Evolutionary conservation across 1,284 basidiomycete genomes (phyloP).

Genomic region (Golubevia pallescens): DNA sequence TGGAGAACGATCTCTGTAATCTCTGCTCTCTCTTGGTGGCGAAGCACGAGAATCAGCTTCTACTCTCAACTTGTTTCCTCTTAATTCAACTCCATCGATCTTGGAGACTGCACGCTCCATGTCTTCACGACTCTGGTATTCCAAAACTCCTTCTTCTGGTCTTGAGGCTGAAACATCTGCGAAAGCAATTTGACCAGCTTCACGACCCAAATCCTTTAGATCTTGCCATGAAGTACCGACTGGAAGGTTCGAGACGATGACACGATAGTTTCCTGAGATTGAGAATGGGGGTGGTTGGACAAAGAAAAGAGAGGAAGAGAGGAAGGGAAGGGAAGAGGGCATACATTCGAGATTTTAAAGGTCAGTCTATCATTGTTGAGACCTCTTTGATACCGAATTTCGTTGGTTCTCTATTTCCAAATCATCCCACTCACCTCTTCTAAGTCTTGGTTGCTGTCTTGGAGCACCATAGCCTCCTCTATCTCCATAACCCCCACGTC

Average conservation of each 20-base stretch:
- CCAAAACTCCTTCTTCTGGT: conserved; percentile 58
- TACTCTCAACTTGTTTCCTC: conserved; percentile 54
- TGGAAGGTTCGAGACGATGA: conserved; percentile 72
- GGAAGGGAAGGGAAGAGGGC: neutral
- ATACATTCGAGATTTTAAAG: neutral
- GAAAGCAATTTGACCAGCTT: conserved; percentile 71
- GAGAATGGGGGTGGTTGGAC: too few relatives aligned
- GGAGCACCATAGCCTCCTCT: conserved; percentile 3
- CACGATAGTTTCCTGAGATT: conserved; percentile 29
- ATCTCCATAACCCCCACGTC: conserved; percentile 26
- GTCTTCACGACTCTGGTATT: conserved; percentile 61
- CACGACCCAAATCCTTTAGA: conserved; percentile 93
- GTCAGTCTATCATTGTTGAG: neutral
- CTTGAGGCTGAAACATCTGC: conserved; percentile 55
- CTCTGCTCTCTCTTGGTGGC: conserved; percentile 3
- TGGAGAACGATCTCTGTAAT: neutral
- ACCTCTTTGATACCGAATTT: neutral
- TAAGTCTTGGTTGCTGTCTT: neutral
- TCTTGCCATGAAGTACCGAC: conserved; percentile 96
- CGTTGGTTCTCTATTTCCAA: neutral
- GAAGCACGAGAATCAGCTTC: conserved; percentile 33
- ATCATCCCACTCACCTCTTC: neutral
- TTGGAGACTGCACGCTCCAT: conserved; percentile 54
- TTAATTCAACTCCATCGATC: conserved; percentile 59
- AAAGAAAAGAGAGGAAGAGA: neutral